Evolutionary conservation across 345 rosid genomes (phyloP).

Genomic region (Crucihimalaya himalaica): DNA sequence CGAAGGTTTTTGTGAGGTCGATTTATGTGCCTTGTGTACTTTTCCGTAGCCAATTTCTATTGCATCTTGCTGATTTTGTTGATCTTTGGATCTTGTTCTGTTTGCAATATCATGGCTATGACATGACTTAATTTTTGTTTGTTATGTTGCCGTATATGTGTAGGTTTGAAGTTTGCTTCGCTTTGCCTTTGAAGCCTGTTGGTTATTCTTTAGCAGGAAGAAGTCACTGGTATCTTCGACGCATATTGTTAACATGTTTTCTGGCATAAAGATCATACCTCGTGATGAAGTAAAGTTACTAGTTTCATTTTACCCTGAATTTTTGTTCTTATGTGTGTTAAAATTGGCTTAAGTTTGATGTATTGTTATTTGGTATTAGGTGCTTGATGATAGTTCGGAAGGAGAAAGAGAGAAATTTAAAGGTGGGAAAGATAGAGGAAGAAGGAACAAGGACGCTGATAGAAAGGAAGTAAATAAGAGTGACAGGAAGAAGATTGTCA

Average conservation of each 20-base stretch:
- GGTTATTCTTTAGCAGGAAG: not conserved
- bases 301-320: not conserved
- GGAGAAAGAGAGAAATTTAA: slow-evolving; percentile 42
- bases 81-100: not conserved
- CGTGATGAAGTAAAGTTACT: slow-evolving; percentile 54
- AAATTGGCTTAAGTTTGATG: not conserved
- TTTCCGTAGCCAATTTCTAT: too few relatives aligned
- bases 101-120: not conserved
- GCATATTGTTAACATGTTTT: slow-evolving; percentile 49
- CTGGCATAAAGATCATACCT: slow-evolving; percentile 75
- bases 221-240: slow-evolving; percentile 2
- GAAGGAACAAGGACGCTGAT: slow-evolving; percentile 45
- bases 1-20: not conserved
- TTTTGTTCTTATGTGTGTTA: not conserved
- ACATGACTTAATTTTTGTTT: not conserved
- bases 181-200: not conserved
- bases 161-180: not conserved
- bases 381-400: slow-evolving; percentile 38
- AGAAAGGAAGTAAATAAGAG: slow-evolving; percentile 52
- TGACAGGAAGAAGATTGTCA: slow-evolving; percentile 47
- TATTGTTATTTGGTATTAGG: slow-evolving; percentile 40
- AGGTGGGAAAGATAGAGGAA: slow-evolving; percentile 45
- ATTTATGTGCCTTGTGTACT: not conserved
- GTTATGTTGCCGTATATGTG: not conserved
- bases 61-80: not conserved